A percentile compares a stretch with the other conserved stretches of the same genome.
Conservation (phyloP, 2,329 filamentous ascomycete genomes). For the Xylaria sp. region DNA sequence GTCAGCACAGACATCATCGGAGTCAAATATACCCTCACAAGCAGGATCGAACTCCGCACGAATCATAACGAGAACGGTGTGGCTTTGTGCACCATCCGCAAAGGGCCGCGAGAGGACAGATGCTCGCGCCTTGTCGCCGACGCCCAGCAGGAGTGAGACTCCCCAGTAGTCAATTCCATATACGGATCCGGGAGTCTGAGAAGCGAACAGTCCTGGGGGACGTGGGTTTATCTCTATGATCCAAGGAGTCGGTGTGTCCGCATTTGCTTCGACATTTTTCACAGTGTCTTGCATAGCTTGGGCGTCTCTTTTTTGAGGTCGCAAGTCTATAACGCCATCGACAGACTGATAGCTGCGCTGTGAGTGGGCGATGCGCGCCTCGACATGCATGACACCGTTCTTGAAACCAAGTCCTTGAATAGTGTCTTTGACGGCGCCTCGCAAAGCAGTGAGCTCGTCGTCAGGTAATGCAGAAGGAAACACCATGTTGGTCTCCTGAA, state of each 20-base stretch:
- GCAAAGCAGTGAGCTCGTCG: conserved; percentile 38
- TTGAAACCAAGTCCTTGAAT: conserved; percentile 42
- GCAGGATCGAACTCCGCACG: conserved; percentile 43
- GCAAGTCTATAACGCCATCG: conserved; percentile 28
- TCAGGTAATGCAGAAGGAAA: conserved; percentile 46
- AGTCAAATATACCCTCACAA: conserved; percentile 48
- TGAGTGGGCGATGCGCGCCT: conserved; percentile 44
- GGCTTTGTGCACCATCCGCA: conserved; percentile 41
- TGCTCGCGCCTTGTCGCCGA: conserved; percentile 41
- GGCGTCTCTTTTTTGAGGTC: conserved; percentile 9
- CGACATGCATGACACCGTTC: conserved; percentile 46
- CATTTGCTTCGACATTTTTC: background rate
- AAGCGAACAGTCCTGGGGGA: conserved; percentile 45
- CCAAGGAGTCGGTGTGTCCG: conserved; percentile 39
- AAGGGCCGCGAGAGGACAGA: conserved; percentile 42
- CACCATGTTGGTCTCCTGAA: conserved; percentile 47
- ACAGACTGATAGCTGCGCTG: conserved; percentile 38
- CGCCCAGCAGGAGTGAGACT: conserved; percentile 41
- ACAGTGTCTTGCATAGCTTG: background rate
- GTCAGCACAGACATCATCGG: conserved; percentile 48
- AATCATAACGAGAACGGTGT: conserved; percentile 46
- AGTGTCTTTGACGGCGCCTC: conserved; percentile 36
- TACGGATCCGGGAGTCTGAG: conserved; percentile 43
- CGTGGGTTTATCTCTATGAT: conserved; percentile 48
- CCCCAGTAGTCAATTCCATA: conserved; percentile 48